These are phyloP conservation scores for Phyllosticta paracitricarpa DNA, from an alignment of 2,329 filamentous ascomycete genomes.

Conservation along the genomic window DNA sequence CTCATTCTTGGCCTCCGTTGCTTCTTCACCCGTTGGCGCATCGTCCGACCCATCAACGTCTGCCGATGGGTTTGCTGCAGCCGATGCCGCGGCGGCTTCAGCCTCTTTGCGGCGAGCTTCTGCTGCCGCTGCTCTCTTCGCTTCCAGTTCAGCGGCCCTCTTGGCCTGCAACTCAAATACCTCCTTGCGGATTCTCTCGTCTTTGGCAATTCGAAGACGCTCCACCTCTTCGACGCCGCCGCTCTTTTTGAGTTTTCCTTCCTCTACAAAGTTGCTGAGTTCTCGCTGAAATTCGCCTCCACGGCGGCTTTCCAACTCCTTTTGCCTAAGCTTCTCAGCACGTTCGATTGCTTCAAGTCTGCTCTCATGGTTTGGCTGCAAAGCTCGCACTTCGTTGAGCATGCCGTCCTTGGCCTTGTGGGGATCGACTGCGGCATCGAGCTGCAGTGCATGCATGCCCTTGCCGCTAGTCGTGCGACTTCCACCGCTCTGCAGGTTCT, in stretches of 20 bases:
- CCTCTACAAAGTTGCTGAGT: constrained; percentile 72
- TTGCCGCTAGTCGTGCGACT: constrained; percentile 42
- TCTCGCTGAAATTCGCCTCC: constrained; percentile 77
- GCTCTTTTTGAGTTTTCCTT: constrained; percentile 90
- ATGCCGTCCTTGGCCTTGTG: constrained; percentile 81
- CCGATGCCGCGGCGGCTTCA: constrained; percentile 22
- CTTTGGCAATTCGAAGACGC: constrained; percentile 69
- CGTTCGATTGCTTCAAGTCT: constrained; percentile 91
- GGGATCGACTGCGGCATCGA: constrained; percentile 53
- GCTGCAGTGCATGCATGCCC: constrained; percentile 23
- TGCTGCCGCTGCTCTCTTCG: constrained; percentile 20
- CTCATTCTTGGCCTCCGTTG: constrained; percentile 7
- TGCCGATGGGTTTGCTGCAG: constrained; percentile 15
- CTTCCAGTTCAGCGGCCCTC: constrained; percentile 37
- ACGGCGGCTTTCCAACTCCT: constrained; percentile 69
- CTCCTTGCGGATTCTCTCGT: constrained; percentile 76
- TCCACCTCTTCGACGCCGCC: constrained; percentile 93
- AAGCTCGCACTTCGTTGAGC: constrained; percentile 81
- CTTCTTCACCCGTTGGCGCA: background rate
- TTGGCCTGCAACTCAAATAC: constrained; percentile 48
- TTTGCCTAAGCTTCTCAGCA: constrained; percentile 84
- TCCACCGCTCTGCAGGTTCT: constrained; percentile 60
- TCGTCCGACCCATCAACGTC: constrained; percentile 14
- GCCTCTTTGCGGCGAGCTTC: constrained; percentile 16
- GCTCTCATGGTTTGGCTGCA: constrained; percentile 90